Base-by-base conservation (phyloP, 202 grass and related monocot genomes). In the Hordeum pubiflorum region DNA sequence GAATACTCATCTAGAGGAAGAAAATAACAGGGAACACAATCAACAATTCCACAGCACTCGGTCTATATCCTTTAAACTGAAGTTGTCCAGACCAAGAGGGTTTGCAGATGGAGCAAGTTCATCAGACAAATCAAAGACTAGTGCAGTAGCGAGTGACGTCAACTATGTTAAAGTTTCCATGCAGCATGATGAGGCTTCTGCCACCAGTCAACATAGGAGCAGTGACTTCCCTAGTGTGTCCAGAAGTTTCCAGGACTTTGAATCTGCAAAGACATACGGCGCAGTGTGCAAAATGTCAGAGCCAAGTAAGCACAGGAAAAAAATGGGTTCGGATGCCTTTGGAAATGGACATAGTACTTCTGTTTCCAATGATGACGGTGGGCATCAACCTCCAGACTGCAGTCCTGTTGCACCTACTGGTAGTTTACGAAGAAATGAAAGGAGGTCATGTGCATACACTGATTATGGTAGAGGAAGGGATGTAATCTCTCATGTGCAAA, bases 281-380 rank as follows among this genome's bases (percentile, higher is more conserved):
- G 80, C 83, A 59, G 92, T 98, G 29, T 98, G 93, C 89, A 94
- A 62, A 80, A 94, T 90, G 71, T 93, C 77, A 63, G 90, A 89
- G 60, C 44, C 74, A 80, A 90, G 77, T 36, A 91, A 84, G 81
- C 61, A 76, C 50, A 91, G 21, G 82, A 94, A 89, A 70, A 85
- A 43, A 56, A 34, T 72, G 32, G 89, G 89, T 75, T 89, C 63
- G 73, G 86, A 92, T 85, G 44, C 44, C 4, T 77, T 70, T 75
- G 48, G 52, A 54, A 88, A 89, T 21, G 90, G 89, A 18, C 92
- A 98, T 77, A 93, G 82, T 77, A 93, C 88, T 79, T 89, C 88
- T 52, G 56, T 89, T 56, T 92, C 91, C 37, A 90, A 91, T 12
- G 69, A 91, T n/a, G 82, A 90, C 81, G 87, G 40, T 77, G 88